phyloP scores from a whole-genome alignment of 2,329 filamentous ascomycete genomes.

The Ceratocystis harringtonii region DNA sequence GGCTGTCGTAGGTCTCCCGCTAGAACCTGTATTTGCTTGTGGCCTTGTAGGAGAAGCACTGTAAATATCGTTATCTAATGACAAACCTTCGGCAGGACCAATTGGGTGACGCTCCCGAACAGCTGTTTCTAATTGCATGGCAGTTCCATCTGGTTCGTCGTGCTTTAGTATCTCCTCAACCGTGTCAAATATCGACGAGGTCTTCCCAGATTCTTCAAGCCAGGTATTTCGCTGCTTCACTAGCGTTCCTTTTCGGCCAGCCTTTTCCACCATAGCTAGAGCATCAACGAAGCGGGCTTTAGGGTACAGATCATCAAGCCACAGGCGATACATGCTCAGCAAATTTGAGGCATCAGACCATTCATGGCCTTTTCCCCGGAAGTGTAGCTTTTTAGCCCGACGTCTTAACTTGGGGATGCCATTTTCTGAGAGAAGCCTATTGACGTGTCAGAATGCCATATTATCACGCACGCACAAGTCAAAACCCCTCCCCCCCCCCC shows the following conservation, averaged over 20 bases:
- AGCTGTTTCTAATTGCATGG: background rate
- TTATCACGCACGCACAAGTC: too few species aligned
- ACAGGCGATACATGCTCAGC: slow-evolving; percentile 83
- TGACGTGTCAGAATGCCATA: background rate
- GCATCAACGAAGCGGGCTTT: slow-evolving; percentile 89
- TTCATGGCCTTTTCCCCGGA: slow-evolving; percentile 93
- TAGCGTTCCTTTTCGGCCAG: slow-evolving; percentile 71
- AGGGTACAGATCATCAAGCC: slow-evolving; percentile 92
- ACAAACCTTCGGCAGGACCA: background rate
- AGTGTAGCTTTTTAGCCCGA: slow-evolving; percentile 54
- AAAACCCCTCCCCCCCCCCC: too few species aligned
- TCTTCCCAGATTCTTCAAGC: slow-evolving; percentile 58
- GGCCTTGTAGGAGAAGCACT: slow-evolving; percentile 33
- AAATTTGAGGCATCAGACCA: slow-evolving; percentile 73
- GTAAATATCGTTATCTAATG: slow-evolving; percentile 37
- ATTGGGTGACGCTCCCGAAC: background rate
- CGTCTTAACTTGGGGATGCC: slow-evolving; percentile 72
- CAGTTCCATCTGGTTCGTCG: slow-evolving; percentile 4
- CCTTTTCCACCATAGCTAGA: slow-evolving; percentile 78
- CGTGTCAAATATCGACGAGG: slow-evolving; percentile 24
- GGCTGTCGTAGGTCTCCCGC: background rate
- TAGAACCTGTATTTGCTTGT: slow-evolving; percentile 9
- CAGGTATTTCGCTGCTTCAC: slow-evolving; percentile 61
- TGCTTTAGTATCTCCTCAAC: slow-evolving; percentile 20
- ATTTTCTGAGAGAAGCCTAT: slow-evolving; percentile 61